A percentile compares a stretch with the other conserved stretches of the same genome.
Conservation (phyloP, 1,284 basidiomycete species). For the Bothia castanella region DNA sequence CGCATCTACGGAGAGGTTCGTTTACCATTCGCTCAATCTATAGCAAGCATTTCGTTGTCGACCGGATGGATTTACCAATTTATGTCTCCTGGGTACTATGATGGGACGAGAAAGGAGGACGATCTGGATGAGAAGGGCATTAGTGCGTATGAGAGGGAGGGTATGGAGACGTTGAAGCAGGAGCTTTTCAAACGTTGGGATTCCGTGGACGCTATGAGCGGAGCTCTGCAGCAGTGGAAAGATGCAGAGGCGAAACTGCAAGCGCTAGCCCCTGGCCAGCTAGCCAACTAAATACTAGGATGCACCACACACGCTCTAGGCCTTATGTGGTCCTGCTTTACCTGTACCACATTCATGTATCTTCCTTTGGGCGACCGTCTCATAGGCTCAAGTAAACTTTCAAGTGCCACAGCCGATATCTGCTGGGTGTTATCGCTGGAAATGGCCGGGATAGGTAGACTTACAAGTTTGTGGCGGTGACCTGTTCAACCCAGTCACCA, state of each 20-base stretch:
- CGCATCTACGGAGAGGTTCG: conserved; percentile 29
- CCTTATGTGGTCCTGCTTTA: no score
- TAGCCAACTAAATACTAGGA: no score
- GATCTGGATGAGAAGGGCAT: conserved; percentile 15
- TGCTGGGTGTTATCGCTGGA: no score
- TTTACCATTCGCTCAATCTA: conserved; percentile 16
- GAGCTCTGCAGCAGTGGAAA: background rate
- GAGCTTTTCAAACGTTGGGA: conserved; percentile 10
- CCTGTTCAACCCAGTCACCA: no score
- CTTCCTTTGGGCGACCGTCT: no score
- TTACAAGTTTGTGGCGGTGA: no score
- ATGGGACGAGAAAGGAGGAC: conserved; percentile 13
- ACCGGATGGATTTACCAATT: conserved; percentile 15
- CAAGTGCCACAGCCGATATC: no score
- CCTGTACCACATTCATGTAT: no score
- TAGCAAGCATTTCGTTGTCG: conserved; percentile 1
- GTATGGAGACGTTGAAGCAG: conserved; percentile 10
- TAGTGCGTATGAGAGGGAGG: conserved; percentile 6
- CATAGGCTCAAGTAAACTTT: no score
- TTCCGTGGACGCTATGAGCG: background rate
- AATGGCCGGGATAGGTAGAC: no score
- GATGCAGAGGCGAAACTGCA: conserved; percentile 6
- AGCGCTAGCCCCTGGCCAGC: background rate
- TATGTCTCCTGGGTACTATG: conserved; percentile 19
- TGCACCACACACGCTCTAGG: no score